A percentile compares a stretch with the other conserved stretches of the same genome.
Evolutionary conservation across 768 basidiomycete genomes (phyloP).

Genomic region (Lactarius indigo): DNA sequence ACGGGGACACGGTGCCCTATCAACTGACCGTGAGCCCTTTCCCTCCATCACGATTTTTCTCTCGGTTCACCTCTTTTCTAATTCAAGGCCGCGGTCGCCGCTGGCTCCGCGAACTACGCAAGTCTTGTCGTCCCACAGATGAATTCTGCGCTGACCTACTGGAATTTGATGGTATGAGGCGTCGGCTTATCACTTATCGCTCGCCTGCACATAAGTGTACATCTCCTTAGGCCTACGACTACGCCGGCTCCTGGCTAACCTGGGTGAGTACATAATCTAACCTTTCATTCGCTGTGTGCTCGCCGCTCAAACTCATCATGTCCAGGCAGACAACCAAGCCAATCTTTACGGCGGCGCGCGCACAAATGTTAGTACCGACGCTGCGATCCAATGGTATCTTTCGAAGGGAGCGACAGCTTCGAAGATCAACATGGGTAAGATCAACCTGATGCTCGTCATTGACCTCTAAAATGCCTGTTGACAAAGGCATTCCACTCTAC

Average conservation of each 20-base stretch:
- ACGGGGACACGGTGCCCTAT: constrained; percentile 61
- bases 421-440: constrained; percentile 65
- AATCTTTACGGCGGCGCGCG: constrained; percentile 65
- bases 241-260: constrained; percentile 75
- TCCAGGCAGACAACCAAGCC: constrained; percentile 51
- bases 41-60: neutral
- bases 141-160: constrained; percentile 63
- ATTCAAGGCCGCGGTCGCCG: constrained; percentile 53
- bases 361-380: constrained; percentile 64
- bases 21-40: constrained; percentile 43
- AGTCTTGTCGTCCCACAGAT: constrained; percentile 59
- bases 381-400: constrained; percentile 58
- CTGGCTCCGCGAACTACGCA: constrained; percentile 56
- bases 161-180: constrained; percentile 71
- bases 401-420: constrained; percentile 55
- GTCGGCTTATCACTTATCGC: neutral
- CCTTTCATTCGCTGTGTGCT: constrained; percentile 7
- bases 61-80: constrained; percentile 3
- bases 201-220: neutral
- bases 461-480: neutral
- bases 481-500: constrained; percentile 71
- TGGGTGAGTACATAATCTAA: constrained; percentile 32
- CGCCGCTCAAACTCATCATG: neutral
- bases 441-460: neutral
- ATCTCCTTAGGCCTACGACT: constrained; percentile 58